Evolutionary conservation across 345 rosid genomes (phyloP).

Genomic region (Populus pruinosa): DNA sequence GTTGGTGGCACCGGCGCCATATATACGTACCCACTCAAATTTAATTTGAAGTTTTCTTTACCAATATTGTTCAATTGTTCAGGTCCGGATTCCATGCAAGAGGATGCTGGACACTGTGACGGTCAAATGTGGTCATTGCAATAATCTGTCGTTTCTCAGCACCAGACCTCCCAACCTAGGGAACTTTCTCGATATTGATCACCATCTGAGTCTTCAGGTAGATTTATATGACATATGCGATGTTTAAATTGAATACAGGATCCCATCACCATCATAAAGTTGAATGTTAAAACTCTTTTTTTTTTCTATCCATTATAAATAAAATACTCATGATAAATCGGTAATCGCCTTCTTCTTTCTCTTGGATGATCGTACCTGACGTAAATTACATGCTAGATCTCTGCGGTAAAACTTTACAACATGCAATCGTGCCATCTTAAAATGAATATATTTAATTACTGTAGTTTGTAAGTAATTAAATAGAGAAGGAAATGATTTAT

Average conservation of each 20-base stretch:
- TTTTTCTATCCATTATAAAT: background rate
- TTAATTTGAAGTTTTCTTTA: background rate
- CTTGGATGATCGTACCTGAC: background rate
- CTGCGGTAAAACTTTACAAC: background rate
- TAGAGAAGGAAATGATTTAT: too few relatives aligned
- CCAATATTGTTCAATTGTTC: background rate
- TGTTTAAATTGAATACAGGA: background rate
- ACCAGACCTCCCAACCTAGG: conserved; percentile 69
- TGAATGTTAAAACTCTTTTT: background rate
- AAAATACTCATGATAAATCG: background rate
- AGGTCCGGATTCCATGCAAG: conserved; percentile 97
- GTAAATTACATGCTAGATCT: background rate
- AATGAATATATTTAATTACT: background rate
- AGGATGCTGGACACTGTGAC: conserved; percentile 85
- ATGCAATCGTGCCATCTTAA: background rate
- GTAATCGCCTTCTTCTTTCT: background rate
- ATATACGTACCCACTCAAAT: background rate
- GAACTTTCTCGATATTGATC: conserved; percentile 51
- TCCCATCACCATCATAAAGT: background rate
- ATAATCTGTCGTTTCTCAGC: conserved; percentile 89
- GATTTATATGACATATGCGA: background rate
- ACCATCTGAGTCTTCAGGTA: conserved; percentile 67
- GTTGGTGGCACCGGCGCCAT: background rate
- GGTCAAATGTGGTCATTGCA: conserved; percentile 96
- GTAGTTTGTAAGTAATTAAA: too few relatives aligned